Percentiles rank a stretch among this genome's conserved stretches.
These are phyloP conservation scores for Maudiozyma saulgeensis DNA, from an alignment of 805 yeast species.

Conservation along the genomic window DNA sequence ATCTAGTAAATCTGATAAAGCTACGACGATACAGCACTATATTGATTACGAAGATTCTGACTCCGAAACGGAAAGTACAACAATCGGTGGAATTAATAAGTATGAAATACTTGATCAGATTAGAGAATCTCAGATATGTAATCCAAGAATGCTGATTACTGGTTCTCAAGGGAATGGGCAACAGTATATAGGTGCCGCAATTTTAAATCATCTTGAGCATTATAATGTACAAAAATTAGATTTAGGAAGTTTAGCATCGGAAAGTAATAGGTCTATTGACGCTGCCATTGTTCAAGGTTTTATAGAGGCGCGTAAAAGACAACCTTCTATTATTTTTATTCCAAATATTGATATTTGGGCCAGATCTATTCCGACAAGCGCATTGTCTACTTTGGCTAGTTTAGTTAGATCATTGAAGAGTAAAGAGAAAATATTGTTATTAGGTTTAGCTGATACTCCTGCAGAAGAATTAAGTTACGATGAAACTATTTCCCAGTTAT, in stretches of 20 bases:
- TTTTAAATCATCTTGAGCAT: slow-evolving; percentile 76
- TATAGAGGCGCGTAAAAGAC: slow-evolving; percentile 79
- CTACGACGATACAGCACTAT: slow-evolving; percentile 27
- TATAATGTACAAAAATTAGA: slow-evolving; percentile 83
- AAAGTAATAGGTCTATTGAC: slow-evolving; percentile 73
- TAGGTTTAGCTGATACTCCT: slow-evolving; percentile 58
- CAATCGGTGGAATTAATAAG: slow-evolving; percentile 50
- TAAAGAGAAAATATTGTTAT: slow-evolving; percentile 60
- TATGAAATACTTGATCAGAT: slow-evolving; percentile 49
- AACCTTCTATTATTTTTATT: slow-evolving; percentile 75
- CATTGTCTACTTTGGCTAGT: slow-evolving; percentile 62
- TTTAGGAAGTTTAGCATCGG: slow-evolving; percentile 65
- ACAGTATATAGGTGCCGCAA: slow-evolving; percentile 72
- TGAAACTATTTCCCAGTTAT: slow-evolving; percentile 12
- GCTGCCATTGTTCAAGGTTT: slow-evolving; percentile 74
- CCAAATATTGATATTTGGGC: slow-evolving; percentile 79
- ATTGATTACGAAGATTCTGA: slow-evolving; percentile 27
- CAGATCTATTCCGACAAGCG: slow-evolving; percentile 54
- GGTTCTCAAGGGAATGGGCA: slow-evolving; percentile 83
- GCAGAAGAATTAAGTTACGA: slow-evolving; percentile 33
- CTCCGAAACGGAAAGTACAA: slow-evolving; percentile 8
- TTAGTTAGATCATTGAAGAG: slow-evolving; percentile 59
- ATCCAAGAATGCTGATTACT: slow-evolving; percentile 68
- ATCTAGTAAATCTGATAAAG: slow-evolving; percentile 9
- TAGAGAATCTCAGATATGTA: slow-evolving; percentile 56